Evolutionary conservation across 2,329 filamentous ascomycete species (phyloP).

Genomic region (Aspergillus puulaauensis): DNA sequence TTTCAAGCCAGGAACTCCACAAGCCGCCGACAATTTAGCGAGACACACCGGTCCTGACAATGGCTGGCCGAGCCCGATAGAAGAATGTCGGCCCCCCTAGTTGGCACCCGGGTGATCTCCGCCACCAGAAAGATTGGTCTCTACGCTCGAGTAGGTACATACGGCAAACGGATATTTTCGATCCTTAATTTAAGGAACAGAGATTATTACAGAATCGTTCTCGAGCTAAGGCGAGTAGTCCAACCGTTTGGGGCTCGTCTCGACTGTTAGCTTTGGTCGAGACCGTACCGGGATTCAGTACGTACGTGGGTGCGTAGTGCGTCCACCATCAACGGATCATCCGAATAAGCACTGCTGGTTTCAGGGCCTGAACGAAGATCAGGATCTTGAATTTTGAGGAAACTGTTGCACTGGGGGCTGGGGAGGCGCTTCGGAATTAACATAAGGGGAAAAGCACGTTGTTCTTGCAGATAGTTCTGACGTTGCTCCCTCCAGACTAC

Average conservation of each 20-base stretch:
- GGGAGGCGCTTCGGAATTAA: not conserved
- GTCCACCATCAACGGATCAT: not conserved
- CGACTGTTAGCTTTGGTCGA: not conserved
- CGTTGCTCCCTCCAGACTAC: not conserved
- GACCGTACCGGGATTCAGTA: not conserved
- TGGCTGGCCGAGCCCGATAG: no score
- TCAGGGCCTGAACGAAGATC: no score
- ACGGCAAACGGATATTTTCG: not conserved
- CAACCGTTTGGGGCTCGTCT: not conserved
- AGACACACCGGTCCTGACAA: no score
- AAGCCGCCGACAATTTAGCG: no score
- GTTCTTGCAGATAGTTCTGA: not conserved
- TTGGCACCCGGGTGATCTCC: no score
- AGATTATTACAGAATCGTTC: not conserved
- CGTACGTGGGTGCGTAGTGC: not conserved
- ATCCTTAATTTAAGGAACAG: not conserved
- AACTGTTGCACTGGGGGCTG: not conserved
- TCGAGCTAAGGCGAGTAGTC: not conserved
- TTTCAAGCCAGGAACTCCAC: no score
- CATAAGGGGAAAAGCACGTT: not conserved
- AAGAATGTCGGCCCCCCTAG: no score
- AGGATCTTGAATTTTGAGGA: not conserved
- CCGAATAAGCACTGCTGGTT: not conserved
- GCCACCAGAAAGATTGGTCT: no score
- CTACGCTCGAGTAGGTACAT: no score